A percentile compares a stretch with the other conserved stretches of the same genome.
phyloP scores from a whole-genome alignment of 495 filamentous ascomycete species.

The Neurospora discreta region DNA sequence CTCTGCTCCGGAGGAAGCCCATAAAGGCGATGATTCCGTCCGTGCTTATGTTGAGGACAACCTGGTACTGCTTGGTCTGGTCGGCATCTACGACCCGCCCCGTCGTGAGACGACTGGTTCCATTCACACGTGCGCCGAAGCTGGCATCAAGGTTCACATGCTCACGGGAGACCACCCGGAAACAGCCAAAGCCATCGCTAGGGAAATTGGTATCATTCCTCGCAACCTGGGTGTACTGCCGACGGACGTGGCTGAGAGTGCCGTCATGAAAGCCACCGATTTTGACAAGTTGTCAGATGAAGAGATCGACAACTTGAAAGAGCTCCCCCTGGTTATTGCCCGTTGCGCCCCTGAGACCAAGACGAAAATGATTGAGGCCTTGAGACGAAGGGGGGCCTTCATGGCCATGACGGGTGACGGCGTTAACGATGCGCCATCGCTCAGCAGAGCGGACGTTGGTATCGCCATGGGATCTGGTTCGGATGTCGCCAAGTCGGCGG shows the following conservation, averaged over 20 bases:
- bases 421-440: slow-evolving; percentile 74
- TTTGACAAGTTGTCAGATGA: slow-evolving; percentile 51
- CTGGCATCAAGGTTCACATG: slow-evolving; percentile 73
- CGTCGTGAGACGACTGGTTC: slow-evolving; percentile 56
- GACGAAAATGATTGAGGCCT: slow-evolving; percentile 55
- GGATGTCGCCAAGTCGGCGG: slow-evolving; percentile 83
- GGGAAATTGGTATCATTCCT: slow-evolving; percentile 64
- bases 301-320: slow-evolving; percentile 46
- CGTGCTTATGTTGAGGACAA: slow-evolving; percentile 42
- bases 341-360: slow-evolving; percentile 58
- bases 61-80: slow-evolving; percentile 55
- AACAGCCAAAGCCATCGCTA: slow-evolving; percentile 66
- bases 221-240: slow-evolving; percentile 43
- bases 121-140: slow-evolving; percentile 51
- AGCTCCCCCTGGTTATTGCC: slow-evolving; percentile 53
- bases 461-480: slow-evolving; percentile 83
- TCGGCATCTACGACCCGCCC: slow-evolving; percentile 65
- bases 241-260: slow-evolving; percentile 38
- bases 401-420: slow-evolving; percentile 66
- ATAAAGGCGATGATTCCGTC: slow-evolving; percentile 17
- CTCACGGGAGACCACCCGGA: slow-evolving; percentile 68
- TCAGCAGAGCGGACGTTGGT: slow-evolving; percentile 69
- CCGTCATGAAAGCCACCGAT: slow-evolving; percentile 52
- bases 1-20: slow-evolving; percentile 1
- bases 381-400: slow-evolving; percentile 49